Percentiles rank a stretch among this genome's conserved stretches.
Evolutionary conservation across 75 land plant genomes (phyloP).

Genomic region (Azolla pinnata): DNA sequence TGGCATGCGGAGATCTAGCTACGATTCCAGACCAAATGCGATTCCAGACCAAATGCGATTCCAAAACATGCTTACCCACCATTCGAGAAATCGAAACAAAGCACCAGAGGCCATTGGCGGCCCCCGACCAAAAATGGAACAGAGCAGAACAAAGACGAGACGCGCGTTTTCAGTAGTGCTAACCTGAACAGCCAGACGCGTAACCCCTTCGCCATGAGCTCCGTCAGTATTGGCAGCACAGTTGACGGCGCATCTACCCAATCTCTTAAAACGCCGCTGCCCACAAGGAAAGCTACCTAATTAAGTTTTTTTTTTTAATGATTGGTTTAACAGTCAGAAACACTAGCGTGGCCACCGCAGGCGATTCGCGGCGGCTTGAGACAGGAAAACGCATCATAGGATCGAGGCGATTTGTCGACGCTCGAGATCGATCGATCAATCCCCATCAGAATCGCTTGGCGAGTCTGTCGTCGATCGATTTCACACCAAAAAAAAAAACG

Average conservation of each 20-base stretch:
- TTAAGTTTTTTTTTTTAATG: background rate
- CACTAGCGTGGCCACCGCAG: too few relatives aligned
- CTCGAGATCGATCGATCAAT: too few relatives aligned
- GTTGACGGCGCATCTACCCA: slow-evolving; percentile 59
- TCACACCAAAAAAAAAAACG: too few relatives aligned
- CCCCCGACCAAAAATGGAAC: background rate
- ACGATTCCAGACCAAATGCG: background rate
- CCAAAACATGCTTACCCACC: background rate
- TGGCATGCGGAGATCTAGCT: background rate
- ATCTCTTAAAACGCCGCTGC: slow-evolving; percentile 35
- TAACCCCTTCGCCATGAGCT: slow-evolving; percentile 9
- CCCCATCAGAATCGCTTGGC: too few relatives aligned
- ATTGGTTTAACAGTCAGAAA: too few relatives aligned
- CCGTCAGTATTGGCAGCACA: slow-evolving; percentile 11
- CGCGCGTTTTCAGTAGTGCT: background rate
- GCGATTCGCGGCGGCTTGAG: too few relatives aligned
- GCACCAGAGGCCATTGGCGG: background rate
- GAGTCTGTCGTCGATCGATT: too few relatives aligned
- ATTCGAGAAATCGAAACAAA: background rate
- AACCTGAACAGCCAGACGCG: slow-evolving; percentile 26
- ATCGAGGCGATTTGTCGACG: too few relatives aligned
- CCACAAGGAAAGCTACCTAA: background rate
- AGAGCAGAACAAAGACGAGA: background rate
- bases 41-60: background rate
- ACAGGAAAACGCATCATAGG: too few relatives aligned